Conservation (phyloP, 2,329 filamentous ascomycete genomes). For the Thermothelomyces thermophilus region DNA sequence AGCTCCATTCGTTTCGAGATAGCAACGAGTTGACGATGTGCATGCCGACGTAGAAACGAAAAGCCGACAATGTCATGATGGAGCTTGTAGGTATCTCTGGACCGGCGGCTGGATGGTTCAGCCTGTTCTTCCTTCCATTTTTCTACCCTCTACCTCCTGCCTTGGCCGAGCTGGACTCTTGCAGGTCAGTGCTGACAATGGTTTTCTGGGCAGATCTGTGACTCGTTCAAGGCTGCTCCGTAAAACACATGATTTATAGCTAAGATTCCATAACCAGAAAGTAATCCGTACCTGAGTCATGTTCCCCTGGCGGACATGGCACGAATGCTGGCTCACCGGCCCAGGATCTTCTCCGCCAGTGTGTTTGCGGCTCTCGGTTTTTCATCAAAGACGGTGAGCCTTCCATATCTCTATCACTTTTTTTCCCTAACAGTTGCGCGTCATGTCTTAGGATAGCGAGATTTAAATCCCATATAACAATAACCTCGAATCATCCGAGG, state of each 20-base stretch:
- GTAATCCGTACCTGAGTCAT: slow-evolving; percentile 29
- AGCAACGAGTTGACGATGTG: too few relatives aligned
- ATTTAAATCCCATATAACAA: background rate
- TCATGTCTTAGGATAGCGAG: background rate
- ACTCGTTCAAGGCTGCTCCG: slow-evolving; percentile 32
- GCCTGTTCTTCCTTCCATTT: background rate
- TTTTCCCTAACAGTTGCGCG: background rate
- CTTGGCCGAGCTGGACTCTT: background rate
- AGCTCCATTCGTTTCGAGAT: too few relatives aligned
- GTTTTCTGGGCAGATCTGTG: slow-evolving; percentile 26
- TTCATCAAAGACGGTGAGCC: slow-evolving; percentile 9
- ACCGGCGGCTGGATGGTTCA: too few relatives aligned
- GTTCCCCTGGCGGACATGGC: slow-evolving; percentile 45
- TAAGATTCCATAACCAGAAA: slow-evolving; percentile 37
- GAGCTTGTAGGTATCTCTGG: too few relatives aligned
- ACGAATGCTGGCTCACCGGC: slow-evolving; percentile 37
- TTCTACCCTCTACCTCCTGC: too few relatives aligned
- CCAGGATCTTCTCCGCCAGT: slow-evolving; percentile 24
- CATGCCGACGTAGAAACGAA: too few relatives aligned
- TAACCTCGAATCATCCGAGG: slow-evolving; percentile 3
- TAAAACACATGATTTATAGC: slow-evolving; percentile 32
- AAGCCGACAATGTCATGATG: too few relatives aligned
- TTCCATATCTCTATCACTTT: background rate
- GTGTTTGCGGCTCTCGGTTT: slow-evolving; percentile 8
- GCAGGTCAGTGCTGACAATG: background rate